Evolutionary conservation across 1,139 yeast genomes (phyloP).

Genomic region (Groenewaldozyma auringiensis): DNA sequence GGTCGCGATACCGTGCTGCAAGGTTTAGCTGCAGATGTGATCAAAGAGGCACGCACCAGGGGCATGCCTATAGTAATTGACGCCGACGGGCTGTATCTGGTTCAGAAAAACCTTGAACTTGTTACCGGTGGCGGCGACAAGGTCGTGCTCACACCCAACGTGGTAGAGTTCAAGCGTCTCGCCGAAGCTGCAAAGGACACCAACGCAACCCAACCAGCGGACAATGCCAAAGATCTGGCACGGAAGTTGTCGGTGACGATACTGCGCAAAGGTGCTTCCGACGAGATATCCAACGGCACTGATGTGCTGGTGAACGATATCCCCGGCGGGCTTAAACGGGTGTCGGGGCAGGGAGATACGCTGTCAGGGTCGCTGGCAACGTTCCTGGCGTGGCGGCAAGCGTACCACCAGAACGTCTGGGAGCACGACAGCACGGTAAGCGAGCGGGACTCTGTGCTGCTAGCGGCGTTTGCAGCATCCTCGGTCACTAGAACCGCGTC

Average conservation of each 20-base stretch:
- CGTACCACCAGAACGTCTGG: conserved; percentile 55
- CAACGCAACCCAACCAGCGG: conserved; percentile 17
- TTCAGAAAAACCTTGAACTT: conserved; percentile 50
- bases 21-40: conserved; percentile 47
- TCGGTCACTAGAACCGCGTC: conserved; percentile 61
- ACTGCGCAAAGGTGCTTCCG: conserved; percentile 64
- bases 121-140: conserved; percentile 48
- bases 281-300: conserved; percentile 49
- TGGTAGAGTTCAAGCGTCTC: conserved; percentile 71
- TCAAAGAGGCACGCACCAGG: conserved; percentile 47
- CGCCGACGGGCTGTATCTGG: conserved; percentile 74
- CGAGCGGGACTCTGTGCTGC: conserved; percentile 34
- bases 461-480: conserved; percentile 73
- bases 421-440: conserved; percentile 31
- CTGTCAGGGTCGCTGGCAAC: conserved; percentile 66
- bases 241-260: conserved; percentile 53
- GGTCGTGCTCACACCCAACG: conserved; percentile 72
- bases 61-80: conserved; percentile 68
- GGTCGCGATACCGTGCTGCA: conserved; percentile 75
- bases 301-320: conserved; percentile 24
- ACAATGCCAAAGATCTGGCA: conserved; percentile 15
- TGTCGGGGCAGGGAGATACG: conserved; percentile 88
- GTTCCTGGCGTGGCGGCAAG: conserved; percentile 55
- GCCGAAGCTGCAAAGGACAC: conserved; percentile 42
- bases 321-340: conserved; percentile 62